Evolutionary conservation across 192 early-diverging fungal genomes (phyloP), one percentile per base, ranked within the genome.

Genomic region (Mortierella hygrophila): DNA sequence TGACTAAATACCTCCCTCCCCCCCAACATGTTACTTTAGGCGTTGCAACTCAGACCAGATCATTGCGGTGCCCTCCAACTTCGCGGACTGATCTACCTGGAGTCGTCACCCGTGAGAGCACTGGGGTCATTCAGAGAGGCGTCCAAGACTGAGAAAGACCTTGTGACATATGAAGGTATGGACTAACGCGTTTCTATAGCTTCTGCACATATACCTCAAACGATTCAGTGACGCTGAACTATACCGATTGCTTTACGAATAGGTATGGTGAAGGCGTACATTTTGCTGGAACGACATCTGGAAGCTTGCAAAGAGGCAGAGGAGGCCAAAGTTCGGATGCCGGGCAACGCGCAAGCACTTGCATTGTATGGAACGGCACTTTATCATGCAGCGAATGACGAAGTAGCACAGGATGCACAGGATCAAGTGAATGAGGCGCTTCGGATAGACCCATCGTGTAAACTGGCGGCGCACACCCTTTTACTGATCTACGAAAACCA

Each of bases 1-100:
- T 3, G 55, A 32, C 37, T 21, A 44, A 60, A 15, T 47, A 9
- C 4, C 20, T 3, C 38, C 38, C 38, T 26, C 15, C 32, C 57
- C 26, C 11, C 8, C 29, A 32, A 23, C 0, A 4, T 18, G 6
- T 49, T 7, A 76, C 44, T 10, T 47, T 71, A 83, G 82, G 82
- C 82, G 9, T 54, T 83, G 0, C 26, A 75, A 41, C 65, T 83
- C 18, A 47, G 29, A 18, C 68, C 82, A 35, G 46, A 57, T 47
- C 82, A 83, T 35, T 75, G 77, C 38, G 77, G 82, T 6, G 76
- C 82, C 18, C 81, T 83, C 5, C 81, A 83, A 44, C 55, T 77
- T 23, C 52, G 57, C 29, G 81, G 81, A 20, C 77, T 65, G 4
- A 15, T 83, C 11, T 44, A 49, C 26, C 18, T 78, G 46, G 76